Base-by-base conservation (phyloP, 2,329 filamentous ascomycete species). In the Ophiostoma sp. region DNA sequence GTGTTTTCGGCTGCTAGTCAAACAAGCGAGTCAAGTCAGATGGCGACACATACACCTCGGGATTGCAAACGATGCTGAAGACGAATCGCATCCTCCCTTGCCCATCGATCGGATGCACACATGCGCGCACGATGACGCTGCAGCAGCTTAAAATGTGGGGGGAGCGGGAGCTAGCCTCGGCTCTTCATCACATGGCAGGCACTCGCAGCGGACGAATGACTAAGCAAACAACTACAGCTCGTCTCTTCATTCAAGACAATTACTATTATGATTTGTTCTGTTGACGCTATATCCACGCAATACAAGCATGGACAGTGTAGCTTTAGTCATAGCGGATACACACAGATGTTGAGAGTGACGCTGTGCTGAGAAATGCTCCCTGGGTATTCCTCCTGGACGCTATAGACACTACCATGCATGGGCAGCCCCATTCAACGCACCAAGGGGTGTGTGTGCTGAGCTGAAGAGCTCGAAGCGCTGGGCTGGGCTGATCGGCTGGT, bases 101-200 rank as follows among this genome's bases (percentile, higher is more conserved):
- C 7, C 42, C 45, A 14, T 55, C 7, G n/a, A 55, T 8, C n/a
- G n/a, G 49, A 55, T 49, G n/a, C 45, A 16, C 45, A n/a, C 27
- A 27, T 27, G 27, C 27, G 27, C 27, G 27, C 27, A 27, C 7
- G 9, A 55, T 52, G 49, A 55, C 49, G 49, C 18, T 5, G 49
- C 8, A 9, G 5, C 49, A 18, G n/a, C 49, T 18, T 55, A 55
- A 55, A 55, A 18, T 55, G 49, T 55, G 49, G 49, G 47, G 49
- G 49, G 27, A 55, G 8, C 49, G 49, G 49, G 49, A 55, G 49
- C 49, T 49, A 49, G 47, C 47, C 47, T 55, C 49, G 49, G 49
- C n/a, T 27, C n/a, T 8, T 55, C 8, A 55, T 55, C 49, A 55
- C 49, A 55, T 55, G 47, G 49, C 49, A 55, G 49, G 27, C 27